Percentiles rank a stretch among this genome's conserved stretches.
Conservation (phyloP, 2,329 filamentous ascomycete species). For the Aciculosporium take region DNA sequence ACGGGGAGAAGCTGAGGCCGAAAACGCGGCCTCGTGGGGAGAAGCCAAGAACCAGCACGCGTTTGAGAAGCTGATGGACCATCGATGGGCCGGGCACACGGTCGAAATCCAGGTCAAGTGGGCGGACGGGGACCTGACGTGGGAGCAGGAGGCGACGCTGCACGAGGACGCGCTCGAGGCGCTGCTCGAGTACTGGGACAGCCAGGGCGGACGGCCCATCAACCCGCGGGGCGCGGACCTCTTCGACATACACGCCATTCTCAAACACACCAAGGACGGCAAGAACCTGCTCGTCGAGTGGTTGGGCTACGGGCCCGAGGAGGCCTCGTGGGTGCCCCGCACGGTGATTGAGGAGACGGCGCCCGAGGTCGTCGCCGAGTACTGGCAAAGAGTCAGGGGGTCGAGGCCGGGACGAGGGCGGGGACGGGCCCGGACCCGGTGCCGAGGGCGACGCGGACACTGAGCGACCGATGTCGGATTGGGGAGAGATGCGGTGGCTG, state of each 20-base stretch:
- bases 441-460: not conserved
- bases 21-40: no score
- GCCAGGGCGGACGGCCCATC: constrained; percentile 16
- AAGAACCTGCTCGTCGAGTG: constrained; percentile 21
- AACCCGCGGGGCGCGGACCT: constrained; percentile 18
- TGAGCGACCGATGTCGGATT: not conserved
- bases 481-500: not conserved
- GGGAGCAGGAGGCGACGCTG: constrained; percentile 20
- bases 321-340: constrained; percentile 18
- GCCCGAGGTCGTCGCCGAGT: constrained; percentile 14
- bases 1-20: no score
- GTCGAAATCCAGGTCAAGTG: constrained; percentile 20
- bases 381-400: constrained; percentile 11
- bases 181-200: constrained; percentile 21
- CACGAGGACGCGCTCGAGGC: constrained; percentile 18
- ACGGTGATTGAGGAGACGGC: constrained; percentile 14
- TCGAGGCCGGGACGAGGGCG: not conserved
- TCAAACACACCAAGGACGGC: constrained; percentile 16
- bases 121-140: constrained; percentile 16
- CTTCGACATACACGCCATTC: constrained; percentile 20
- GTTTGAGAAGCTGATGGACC: constrained; percentile 12
- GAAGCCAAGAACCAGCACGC: constrained; percentile 6
- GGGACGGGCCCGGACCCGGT: no score
- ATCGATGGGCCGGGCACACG: constrained; percentile 17
- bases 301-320: constrained; percentile 18